Base-by-base conservation (phyloP, 768 basidiomycete species). In the Glaciozyma martinii region DNA sequence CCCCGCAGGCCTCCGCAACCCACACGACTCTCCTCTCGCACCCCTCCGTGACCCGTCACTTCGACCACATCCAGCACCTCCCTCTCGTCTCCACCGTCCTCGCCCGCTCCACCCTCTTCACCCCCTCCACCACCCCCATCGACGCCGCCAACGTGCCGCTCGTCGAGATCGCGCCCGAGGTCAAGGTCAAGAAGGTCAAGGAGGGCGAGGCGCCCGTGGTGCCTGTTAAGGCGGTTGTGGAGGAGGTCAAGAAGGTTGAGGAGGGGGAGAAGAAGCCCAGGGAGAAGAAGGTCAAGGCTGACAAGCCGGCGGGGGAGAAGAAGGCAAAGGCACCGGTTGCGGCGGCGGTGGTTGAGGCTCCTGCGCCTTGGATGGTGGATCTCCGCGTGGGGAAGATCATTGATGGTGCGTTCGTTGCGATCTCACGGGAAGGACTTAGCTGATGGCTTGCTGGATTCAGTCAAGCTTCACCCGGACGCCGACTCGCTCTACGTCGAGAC, bases 401-500 rank as follows among this genome's bases (percentile, higher is more conserved):
- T 23, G 89, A 95, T 75, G 84, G 92, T 94, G 71, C 74, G 84
- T 77, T 33, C 12, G 40, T 9, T 56, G 44, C 23, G 40, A 40
- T 25, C n/a, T 13, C 21, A 7, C 8, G 19, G 46, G 46, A 13
- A 6, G 9, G 12, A 43, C 19, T 3, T 21, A 1, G 25, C 21
- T 29, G 25, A 30, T 8, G 25, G 3, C 2, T 29, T 25, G 9
- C 27, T 10, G 19, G 19, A 40, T 53, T 15, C 74, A 94, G 94
- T 98, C 72, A 85, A 85, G 78, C 90, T 89, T 73, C 95, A 99
- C 75, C 94, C 95, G 21, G 95, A 99, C 74, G 95, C 95, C 4
- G 95, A 98, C 73, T 85, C 90, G 57, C 82, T 99, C n/a, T 99
- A 98, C 74, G 84, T 98, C 66, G 94, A 98, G 82, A 88, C 92